phyloP scores from a whole-genome alignment of 129 eudicot genomes.

The Artemisia tridentata region DNA sequence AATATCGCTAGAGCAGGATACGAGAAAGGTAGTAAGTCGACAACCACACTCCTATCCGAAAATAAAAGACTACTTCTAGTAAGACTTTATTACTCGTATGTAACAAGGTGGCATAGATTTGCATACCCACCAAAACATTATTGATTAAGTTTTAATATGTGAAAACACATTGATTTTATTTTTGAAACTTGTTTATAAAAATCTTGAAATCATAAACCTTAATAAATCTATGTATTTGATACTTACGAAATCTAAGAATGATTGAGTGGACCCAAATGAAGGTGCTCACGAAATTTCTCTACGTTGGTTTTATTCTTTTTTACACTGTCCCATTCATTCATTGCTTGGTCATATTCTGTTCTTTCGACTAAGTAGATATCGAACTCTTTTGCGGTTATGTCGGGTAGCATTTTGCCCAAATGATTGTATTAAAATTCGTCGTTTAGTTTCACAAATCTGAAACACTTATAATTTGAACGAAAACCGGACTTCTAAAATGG shows the following conservation, averaged over 20 bases:
- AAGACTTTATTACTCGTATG: too few species aligned
- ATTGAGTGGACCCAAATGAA: constrained; percentile 22
- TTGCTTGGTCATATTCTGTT: background rate
- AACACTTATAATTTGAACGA: too few species aligned
- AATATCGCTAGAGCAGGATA: too few species aligned
- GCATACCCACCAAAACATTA: background rate
- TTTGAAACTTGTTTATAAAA: too few species aligned
- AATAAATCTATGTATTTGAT: too few species aligned
- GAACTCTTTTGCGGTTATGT: background rate
- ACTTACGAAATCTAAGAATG: background rate
- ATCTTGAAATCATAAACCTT: background rate
- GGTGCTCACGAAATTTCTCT: constrained; percentile 28
- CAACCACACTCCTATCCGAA: too few species aligned
- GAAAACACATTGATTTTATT: too few species aligned
- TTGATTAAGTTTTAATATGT: background rate
- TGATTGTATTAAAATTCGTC: background rate
- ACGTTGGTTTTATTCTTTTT: constrained; percentile 23
- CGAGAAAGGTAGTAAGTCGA: too few species aligned
- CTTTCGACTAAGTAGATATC: background rate
- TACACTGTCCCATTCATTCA: background rate
- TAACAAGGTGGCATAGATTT: background rate
- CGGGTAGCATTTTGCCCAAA: too few species aligned
- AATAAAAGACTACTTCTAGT: too few species aligned
- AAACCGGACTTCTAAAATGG: too few species aligned
- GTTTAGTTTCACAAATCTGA: too few species aligned